Conservation (phyloP, 169 alveolate species). For the Blepharisma undulans region DNA sequence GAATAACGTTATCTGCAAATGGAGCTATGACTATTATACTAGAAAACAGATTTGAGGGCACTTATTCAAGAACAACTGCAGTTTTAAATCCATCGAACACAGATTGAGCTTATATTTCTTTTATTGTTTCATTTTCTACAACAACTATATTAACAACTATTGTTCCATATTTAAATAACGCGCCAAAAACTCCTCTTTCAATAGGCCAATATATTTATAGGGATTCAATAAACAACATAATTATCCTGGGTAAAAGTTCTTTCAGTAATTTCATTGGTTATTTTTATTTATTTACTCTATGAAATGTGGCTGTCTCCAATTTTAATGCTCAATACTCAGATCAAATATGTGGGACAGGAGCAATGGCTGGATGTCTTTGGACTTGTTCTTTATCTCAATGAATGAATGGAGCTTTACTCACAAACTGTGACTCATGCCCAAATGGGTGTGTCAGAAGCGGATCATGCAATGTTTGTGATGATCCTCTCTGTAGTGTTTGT, state of each 20-base stretch:
- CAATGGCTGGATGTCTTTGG: neutral
- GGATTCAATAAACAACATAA: neutral
- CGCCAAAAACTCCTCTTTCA: neutral
- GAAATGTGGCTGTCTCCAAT: neutral
- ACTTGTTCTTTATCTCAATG: neutral
- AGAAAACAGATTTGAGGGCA: neutral
- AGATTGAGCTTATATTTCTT: neutral
- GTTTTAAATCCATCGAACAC: neutral
- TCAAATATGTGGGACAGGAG: neutral
- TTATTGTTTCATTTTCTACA: neutral
- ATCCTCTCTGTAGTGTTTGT: neutral
- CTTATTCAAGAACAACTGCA: neutral
- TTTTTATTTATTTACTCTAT: neutral
- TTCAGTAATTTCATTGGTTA: neutral
- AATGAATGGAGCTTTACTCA: neutral
- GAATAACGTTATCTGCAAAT: neutral
- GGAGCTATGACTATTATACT: neutral
- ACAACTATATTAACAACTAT: neutral
- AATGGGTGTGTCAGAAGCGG: neutral
- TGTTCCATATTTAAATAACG: neutral
- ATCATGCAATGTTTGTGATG: neutral
- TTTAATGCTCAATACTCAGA: neutral
- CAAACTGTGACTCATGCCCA: neutral
- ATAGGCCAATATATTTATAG: neutral
- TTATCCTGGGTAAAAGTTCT: neutral